phyloP scores from a whole-genome alignment of 192 early-diverging fungal genomes.

The Podila epicladia region DNA sequence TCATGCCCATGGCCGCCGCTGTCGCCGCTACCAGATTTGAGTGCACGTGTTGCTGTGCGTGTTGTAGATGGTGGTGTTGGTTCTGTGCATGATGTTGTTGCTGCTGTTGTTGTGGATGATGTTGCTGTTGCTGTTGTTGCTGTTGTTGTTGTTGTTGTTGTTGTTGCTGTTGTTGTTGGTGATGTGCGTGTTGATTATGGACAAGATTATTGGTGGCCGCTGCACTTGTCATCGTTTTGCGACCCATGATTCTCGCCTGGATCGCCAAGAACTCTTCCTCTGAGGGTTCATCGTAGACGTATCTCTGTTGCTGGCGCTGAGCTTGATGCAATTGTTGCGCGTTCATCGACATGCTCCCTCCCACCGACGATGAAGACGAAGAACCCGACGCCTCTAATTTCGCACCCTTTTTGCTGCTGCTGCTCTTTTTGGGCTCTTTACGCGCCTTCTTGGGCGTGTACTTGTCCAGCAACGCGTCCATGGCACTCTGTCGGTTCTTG shows the following conservation, averaged over 20 bases:
- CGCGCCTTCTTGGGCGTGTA: slow-evolving; percentile 25
- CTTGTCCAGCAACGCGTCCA: slow-evolving; percentile 67
- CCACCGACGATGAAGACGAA: slow-evolving; percentile 2
- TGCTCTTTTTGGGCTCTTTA: slow-evolving; percentile 24
- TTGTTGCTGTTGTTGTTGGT: slow-evolving; percentile 5
- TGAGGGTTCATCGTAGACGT: slow-evolving; percentile 24
- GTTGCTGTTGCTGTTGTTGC: slow-evolving; percentile 19
- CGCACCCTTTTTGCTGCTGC: neutral
- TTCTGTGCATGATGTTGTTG: slow-evolving; percentile 12
- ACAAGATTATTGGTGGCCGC: neutral
- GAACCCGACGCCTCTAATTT: neutral
- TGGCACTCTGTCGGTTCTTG: slow-evolving; percentile 56
- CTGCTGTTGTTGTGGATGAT: slow-evolving; percentile 14
- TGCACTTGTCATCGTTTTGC: slow-evolving; percentile 19
- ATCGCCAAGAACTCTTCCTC: slow-evolving; percentile 37
- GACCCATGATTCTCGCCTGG: slow-evolving; percentile 22
- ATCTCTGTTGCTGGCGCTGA: slow-evolving; percentile 27
- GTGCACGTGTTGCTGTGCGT: neutral
- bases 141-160: slow-evolving; percentile 5
- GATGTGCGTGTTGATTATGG: neutral
- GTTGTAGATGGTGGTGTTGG: slow-evolving; percentile 11
- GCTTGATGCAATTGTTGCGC: slow-evolving; percentile 11
- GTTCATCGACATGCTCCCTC: neutral
- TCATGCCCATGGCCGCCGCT: neutral
- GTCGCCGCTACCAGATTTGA: neutral